These are phyloP conservation scores for Apiospora sp. DNA, from an alignment of 2,329 filamentous ascomycete genomes.

Conservation along the genomic window DNA sequence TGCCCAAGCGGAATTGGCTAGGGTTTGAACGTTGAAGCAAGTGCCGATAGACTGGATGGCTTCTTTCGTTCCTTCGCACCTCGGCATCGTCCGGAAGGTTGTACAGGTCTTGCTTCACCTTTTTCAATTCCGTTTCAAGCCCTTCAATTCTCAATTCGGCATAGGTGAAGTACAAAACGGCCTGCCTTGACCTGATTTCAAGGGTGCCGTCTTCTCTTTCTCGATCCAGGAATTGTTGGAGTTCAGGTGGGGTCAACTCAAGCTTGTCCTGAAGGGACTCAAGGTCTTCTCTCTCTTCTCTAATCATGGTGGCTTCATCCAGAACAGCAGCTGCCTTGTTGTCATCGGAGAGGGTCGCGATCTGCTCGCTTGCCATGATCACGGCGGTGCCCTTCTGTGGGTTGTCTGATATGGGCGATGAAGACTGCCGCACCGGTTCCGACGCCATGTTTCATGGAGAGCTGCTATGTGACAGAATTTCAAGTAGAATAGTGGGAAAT, in stretches of 20 bases:
- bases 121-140: not conserved
- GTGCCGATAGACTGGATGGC: not conserved
- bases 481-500: not conserved
- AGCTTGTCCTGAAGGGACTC: accelerated
- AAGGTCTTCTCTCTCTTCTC: not conserved
- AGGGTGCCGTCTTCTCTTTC: not conserved
- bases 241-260: too few species aligned
- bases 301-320: not conserved
- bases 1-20: not conserved
- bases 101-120: not conserved
- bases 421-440: not conserved
- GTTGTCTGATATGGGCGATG: not conserved
- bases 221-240: not conserved
- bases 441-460: not conserved
- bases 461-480: not conserved
- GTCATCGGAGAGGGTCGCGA: not conserved
- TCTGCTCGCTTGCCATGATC: not conserved
- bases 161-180: not conserved
- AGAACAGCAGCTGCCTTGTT: not conserved
- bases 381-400: not conserved
- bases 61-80: not conserved
- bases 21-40: not conserved
- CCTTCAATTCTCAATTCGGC: not conserved
- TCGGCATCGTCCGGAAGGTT: not conserved
- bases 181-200: not conserved